Percentiles rank a stretch among this genome's conserved stretches.
Evolutionary conservation across 352 stramenopile genomes (phyloP).

Genomic region (Phytophthora fragariae): DNA sequence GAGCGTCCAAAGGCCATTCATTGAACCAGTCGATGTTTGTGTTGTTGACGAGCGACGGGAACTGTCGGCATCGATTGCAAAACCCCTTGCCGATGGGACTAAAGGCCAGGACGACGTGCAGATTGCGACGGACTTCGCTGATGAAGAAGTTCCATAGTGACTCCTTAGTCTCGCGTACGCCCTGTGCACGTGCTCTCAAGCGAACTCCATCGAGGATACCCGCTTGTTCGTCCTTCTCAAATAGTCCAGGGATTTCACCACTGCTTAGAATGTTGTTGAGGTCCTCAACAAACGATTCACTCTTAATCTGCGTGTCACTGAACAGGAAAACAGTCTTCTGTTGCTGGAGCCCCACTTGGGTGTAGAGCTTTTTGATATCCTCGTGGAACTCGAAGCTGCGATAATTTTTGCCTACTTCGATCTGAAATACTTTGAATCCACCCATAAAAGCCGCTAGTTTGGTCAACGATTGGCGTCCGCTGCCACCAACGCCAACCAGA

Average conservation of each 20-base stretch:
- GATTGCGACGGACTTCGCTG: slow-evolving; percentile 89
- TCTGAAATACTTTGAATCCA: slow-evolving; percentile 91
- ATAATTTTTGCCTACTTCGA: slow-evolving; percentile 96
- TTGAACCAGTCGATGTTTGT: slow-evolving; percentile 96
- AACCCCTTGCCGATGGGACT: slow-evolving; percentile 92
- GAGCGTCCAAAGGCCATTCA: slow-evolving; percentile 91
- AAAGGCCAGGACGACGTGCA: slow-evolving; percentile 94
- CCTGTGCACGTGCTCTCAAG: slow-evolving; percentile 64
- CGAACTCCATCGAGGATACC: slow-evolving; percentile 89
- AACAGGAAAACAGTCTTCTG: slow-evolving; percentile 93
- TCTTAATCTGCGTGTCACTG: slow-evolving; percentile 95
- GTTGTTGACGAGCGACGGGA: slow-evolving; percentile 94
- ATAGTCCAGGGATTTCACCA: slow-evolving; percentile 93
- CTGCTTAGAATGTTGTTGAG: slow-evolving; percentile 94
- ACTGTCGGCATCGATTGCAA: slow-evolving; percentile 87
- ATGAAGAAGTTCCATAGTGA: slow-evolving; percentile 94
- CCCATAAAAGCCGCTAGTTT: slow-evolving; percentile 90
- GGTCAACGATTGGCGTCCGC: slow-evolving; percentile 90
- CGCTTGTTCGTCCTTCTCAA: slow-evolving; percentile 92
- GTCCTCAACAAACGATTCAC: slow-evolving; percentile 93
- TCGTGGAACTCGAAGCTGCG: slow-evolving; percentile 92
- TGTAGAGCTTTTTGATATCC: slow-evolving; percentile 92
- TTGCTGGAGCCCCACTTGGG: slow-evolving; percentile 80
- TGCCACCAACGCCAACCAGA: slow-evolving; percentile 92
- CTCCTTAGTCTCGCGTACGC: slow-evolving; percentile 90